phyloP scores from a whole-genome alignment of 768 basidiomycete species.

The Leucosporidium creatinivorum region DNA sequence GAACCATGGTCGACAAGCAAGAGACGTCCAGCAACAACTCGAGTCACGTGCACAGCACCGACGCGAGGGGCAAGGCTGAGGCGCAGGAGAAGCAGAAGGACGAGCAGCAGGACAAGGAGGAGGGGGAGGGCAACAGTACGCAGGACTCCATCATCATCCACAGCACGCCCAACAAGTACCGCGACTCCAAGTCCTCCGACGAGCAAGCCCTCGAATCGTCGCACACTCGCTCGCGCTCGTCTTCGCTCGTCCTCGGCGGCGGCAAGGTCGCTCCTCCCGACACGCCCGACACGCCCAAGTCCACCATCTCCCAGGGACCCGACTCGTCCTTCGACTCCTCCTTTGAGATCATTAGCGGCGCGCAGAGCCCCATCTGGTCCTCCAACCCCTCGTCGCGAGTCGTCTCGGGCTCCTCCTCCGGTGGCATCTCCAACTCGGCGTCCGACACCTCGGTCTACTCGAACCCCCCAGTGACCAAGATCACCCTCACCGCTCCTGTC shows the following conservation, averaged over 20 bases:
- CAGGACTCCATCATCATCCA: constrained; percentile 3
- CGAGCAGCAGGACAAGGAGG: neutral
- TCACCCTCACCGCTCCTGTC: neutral
- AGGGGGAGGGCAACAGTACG: neutral
- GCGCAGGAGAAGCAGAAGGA: neutral
- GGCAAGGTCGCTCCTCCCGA: neutral
- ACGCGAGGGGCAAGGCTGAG: neutral
- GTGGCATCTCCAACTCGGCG: neutral
- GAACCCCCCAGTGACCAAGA: neutral
- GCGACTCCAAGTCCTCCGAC: constrained; percentile 9
- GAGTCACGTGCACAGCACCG: neutral
- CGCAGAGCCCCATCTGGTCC: neutral
- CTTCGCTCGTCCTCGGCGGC: neutral
- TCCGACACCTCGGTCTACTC: neutral
- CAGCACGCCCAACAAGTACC: neutral
- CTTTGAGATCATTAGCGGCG: constrained; percentile 12
- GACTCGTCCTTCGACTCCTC: constrained; percentile 6
- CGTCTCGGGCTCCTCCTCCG: neutral
- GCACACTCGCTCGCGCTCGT: no score
- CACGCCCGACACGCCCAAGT: neutral
- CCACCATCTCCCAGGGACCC: no score
- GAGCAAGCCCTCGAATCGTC: neutral
- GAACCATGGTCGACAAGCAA: no score
- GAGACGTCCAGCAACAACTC: no score
- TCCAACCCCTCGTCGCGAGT: neutral